These are phyloP conservation scores for Salvia sclarea DNA, from an alignment of 305 asterid species.

Conservation along the genomic window DNA sequence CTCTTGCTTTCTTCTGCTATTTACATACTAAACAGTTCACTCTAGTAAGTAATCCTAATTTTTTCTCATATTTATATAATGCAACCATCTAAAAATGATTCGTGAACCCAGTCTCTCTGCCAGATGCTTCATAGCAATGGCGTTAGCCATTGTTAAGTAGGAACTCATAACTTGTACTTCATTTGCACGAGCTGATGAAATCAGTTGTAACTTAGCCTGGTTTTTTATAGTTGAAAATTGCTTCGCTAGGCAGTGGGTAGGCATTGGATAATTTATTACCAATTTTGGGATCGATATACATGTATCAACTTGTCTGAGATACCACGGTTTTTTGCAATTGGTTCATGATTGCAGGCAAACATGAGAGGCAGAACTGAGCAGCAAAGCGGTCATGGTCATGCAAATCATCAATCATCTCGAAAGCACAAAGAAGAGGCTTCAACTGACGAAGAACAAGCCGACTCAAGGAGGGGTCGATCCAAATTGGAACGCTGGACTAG, in stretches of 20 bases:
- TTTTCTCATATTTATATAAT: neutral
- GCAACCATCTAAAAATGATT: conserved; percentile 1
- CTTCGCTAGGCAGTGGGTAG: neutral
- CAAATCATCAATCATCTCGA: conserved; percentile 46
- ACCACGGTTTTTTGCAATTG: conserved; percentile 34
- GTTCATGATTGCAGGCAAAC: conserved; percentile 25
- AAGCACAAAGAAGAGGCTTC: conserved; percentile 59
- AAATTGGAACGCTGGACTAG: conserved; percentile 84
- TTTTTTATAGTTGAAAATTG: neutral
- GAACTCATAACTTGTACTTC: neutral
- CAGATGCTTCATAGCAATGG: neutral
- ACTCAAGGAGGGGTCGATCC: conserved; percentile 72
- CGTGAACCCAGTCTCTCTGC: conserved; percentile 5
- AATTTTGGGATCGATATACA: neutral
- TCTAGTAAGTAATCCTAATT: too few species aligned
- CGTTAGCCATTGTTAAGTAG: neutral
- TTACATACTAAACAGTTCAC: too few species aligned
- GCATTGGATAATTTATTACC: neutral
- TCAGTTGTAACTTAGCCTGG: neutral
- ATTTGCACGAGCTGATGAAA: neutral
- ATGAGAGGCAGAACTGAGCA: conserved; percentile 27
- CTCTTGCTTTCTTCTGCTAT: neutral
- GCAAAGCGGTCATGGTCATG: conserved; percentile 21
- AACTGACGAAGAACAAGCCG: conserved; percentile 62
- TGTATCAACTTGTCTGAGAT: conserved; percentile 24